Evolutionary conservation across 345 rosid species (phyloP), one percentile per base, ranked within the genome.

Genomic region (Psidium friedrichsthalianum): DNA sequence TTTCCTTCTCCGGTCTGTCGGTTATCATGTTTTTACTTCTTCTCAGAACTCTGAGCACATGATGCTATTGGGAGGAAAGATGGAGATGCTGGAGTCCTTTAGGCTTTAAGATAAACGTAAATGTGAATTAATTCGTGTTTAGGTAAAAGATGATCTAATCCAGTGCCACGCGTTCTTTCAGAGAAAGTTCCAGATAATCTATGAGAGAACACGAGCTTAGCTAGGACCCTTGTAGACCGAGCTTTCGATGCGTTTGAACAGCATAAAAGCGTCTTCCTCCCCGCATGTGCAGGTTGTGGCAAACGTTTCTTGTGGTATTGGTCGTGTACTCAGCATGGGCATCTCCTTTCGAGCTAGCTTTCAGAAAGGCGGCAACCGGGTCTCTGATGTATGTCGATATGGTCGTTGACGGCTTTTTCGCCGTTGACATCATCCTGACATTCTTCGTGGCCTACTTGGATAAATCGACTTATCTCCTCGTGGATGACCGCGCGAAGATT

Each of bases 311-410:
- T 42, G 98, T 95, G 86, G 86, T 87, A 27, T 86, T 97, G 84
- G 98, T 95, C 84, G 87, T 92, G 1, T 95, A 97, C 92, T 95
- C 98, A 1, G 95, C 98, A n/a, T 97, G 99, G 99, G 94, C 95
- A 69, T 93, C 98, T 25, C 90, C 92, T 2, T 97, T 97, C 51
- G 98, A 95, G 89, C 84, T 97, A 10, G 98, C 98, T 5, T 97
- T 97, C 87, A 90, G 52, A 56, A 93, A 55, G 89, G 93, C 93
- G 4, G 89, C 93, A 0, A 90, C 91, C 2, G 98, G 96, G 22
- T 84, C 87, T 22, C 91, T 97, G 11, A 5, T 90, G 88, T 59
- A 85, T 59, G 81, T 93, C 82, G 99, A 97, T 89, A 90, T 93
- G 89, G 90, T 88, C 25, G 98, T 96, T 32, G 99, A 97, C 88